Base-by-base conservation (phyloP, 129 eudicot genomes). In the Tanacetum coccineum region DNA sequence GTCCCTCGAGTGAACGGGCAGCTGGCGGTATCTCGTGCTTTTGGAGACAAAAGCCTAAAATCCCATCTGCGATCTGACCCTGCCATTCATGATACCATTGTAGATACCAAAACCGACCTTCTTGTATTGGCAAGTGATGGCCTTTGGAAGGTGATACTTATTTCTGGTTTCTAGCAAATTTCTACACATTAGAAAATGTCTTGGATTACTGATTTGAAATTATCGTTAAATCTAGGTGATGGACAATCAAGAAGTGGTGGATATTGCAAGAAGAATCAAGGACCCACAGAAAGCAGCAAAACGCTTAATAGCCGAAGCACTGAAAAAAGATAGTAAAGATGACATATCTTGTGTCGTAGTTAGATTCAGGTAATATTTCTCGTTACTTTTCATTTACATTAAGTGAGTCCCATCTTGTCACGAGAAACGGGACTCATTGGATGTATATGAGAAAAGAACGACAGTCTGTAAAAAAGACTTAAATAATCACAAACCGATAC, bases 111-210 rank as follows among this genome's bases (percentile, higher is more conserved):
- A 61, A 67, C 81, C 17, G 90, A 87, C 26, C 46, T 87, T 63
- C 85, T 87, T 63, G 81, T 87, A n/a, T 75, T 87, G 47, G 95
- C 95, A 21, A 87, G 95, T 73, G 89, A 87, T 79, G 94, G 94
- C 67, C 77, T 87, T 19, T 87, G 94, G 94, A 87, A 87, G 94
- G 94, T 87, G 68, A 68, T 56, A 40, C 61, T 13, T 56, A 57
- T 50, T 39, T 68, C 3, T 28, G 19, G 28, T 26, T 18, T 1
- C n/a, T 1, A 13, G 21, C 46, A 0, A 1, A 15, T 20, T 20
- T 14, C 4, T 32, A 1, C 57, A 59, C 11, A 55, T 15, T 3
- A 17, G 32, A 51, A 30, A 14, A 9, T 9, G 21, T 52, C 22
- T 10, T 20, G 19, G 6, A n/a, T 20, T 13, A 39, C 40, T 9